phyloP scores from a whole-genome alignment of 78 protist genomes.

The Anaeramoeba flamelloides region DNA sequence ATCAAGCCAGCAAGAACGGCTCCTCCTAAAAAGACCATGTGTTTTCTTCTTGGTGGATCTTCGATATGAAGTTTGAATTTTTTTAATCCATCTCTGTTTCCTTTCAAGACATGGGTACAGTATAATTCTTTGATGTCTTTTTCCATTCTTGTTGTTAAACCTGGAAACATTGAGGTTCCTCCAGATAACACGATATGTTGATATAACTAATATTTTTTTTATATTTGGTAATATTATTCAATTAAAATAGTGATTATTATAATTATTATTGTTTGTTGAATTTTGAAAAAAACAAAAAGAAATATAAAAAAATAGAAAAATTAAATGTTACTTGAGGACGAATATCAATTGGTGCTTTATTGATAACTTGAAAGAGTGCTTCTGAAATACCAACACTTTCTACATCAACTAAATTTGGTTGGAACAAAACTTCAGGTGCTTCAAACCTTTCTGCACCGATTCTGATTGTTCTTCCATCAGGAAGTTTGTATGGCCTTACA shows the following conservation, averaged over 20 bases:
- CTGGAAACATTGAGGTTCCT: slow-evolving; percentile 62
- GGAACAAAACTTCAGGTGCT: slow-evolving; percentile 95
- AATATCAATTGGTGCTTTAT: slow-evolving; percentile 73
- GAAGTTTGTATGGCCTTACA: no score
- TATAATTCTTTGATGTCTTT: slow-evolving; percentile 75
- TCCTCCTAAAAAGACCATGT: slow-evolving; percentile 97
- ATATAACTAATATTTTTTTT: slow-evolving; percentile 56
- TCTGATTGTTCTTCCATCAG: slow-evolving; percentile 81
- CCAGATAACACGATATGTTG: slow-evolving; percentile 86
- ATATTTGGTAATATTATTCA: no score
- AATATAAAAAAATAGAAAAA: no score
- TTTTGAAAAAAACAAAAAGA: no score
- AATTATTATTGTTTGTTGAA: no score
- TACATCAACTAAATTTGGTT: slow-evolving; percentile 73
- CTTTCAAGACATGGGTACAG: slow-evolving; percentile 52
- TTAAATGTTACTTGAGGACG: slow-evolving; percentile 25
- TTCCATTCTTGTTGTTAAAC: slow-evolving; percentile 69
- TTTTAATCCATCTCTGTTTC: slow-evolving; percentile 37
- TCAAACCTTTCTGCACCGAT: slow-evolving; percentile 86
- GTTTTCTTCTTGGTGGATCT: slow-evolving; percentile 95
- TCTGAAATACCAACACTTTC: slow-evolving; percentile 67
- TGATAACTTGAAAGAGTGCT: slow-evolving; percentile 65
- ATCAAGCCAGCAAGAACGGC: slow-evolving; percentile 90
- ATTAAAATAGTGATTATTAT: no score
- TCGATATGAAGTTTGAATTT: slow-evolving; percentile 76